Base-by-base conservation (phyloP, 441 rosid species). In the Populus hybrid region DNA sequence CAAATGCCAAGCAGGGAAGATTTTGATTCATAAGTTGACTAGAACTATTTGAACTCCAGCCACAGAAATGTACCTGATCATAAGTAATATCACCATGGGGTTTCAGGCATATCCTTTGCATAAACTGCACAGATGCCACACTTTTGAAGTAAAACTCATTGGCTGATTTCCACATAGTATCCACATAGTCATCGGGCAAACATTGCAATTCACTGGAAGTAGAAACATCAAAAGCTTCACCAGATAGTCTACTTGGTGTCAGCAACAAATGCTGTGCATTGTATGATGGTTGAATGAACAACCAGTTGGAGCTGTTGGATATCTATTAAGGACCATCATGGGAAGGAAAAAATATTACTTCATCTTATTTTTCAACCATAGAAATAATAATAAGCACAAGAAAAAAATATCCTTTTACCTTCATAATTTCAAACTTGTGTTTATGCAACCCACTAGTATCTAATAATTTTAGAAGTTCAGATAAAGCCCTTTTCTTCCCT, bases 81-180 rank as follows among this genome's bases (percentile, higher is more conserved):
- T 86, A 79, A 70, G 92, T 86, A 82, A 97, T 81, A 90, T 97
- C 98, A 36, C 85, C 85, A 72, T 89, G 92, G 79, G 86, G 93
- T 81, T 88, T 91, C 83, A 88, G 82, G 73, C 91, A 87, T 82
- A 88, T 83, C 73, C 82, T 88, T 73, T 84, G 92, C 86, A 94
- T 74, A 76, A 90, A 84, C 87, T 90, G 93, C 82, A 93, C 90
- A 12, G 98, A 87, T 78, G 91, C 92, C 75, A 90, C 78, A 86
- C 99, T 92, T 83, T 90, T 90, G 84, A 94, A 97, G 87, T 94
- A 91, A 81, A 88, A 89, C 72, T 88, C 91, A 66, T 91, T 94
- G 36, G 78, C 90, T 7, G 69, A 80, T 84, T 85, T 94, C 98
- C 97, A 97, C 42, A 88, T 90, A 70, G 74, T 72, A 61, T 81